A percentile compares a stretch with the other conserved stretches of the same genome.
These are phyloP conservation scores for Metschnikowia cerradonensis DNA, from an alignment of 805 yeast genomes.

Conservation along the genomic window DNA sequence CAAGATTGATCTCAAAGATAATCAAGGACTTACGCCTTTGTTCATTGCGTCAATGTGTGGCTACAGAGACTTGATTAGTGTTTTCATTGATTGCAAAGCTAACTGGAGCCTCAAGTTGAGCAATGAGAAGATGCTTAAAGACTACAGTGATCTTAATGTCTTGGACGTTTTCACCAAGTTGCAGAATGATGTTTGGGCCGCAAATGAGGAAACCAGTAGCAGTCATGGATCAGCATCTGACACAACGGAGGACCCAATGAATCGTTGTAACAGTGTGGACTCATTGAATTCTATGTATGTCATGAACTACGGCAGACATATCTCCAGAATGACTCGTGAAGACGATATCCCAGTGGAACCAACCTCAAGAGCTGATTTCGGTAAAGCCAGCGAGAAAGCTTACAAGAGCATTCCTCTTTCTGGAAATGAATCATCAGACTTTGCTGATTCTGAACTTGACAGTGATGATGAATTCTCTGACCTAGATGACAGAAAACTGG, in stretches of 20 bases:
- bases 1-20: conserved; percentile 68
- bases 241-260: conserved; percentile 18
- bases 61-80: conserved; percentile 57
- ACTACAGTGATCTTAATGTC: conserved; percentile 44
- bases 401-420: not conserved
- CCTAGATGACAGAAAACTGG: conserved; percentile 9
- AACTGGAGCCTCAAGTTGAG: conserved; percentile 48
- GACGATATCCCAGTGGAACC: conserved; percentile 1
- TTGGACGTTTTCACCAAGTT: conserved; percentile 36
- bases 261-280: conserved; percentile 34
- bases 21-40: conserved; percentile 80
- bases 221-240: conserved; percentile 12
- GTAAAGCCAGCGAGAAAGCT: not conserved
- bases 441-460: conserved; percentile 35
- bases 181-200: conserved; percentile 14
- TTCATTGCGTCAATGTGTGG: conserved; percentile 83
- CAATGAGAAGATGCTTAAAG: conserved; percentile 43
- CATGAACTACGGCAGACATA: conserved; percentile 35
- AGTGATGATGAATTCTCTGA: conserved; percentile 27
- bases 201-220: conserved; percentile 8
- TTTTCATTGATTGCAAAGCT: conserved; percentile 63
- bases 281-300: conserved; percentile 39
- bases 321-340: conserved; percentile 37
- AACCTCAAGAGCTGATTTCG: not conserved
- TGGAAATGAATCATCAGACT: conserved; percentile 21